phyloP scores from a whole-genome alignment of 768 basidiomycete species.

The Russula dissimulans region DNA sequence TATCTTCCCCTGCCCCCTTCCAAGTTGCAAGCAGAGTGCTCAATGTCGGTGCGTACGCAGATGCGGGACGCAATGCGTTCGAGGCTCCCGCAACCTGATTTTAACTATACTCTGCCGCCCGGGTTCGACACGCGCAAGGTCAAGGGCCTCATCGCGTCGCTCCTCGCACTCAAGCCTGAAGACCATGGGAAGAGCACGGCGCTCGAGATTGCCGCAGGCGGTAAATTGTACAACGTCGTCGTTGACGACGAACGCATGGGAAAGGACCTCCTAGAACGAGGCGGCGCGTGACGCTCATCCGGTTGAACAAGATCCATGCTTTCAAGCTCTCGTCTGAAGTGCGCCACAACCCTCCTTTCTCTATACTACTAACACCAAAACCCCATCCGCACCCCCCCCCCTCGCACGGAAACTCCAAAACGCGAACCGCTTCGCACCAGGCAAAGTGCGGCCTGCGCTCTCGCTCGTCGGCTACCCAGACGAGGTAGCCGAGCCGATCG shows the following conservation, averaged over 20 bases:
- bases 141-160: constrained; percentile 84
- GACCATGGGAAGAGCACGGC: constrained; percentile 81
- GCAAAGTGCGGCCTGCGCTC: constrained; percentile 80
- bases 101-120: constrained; percentile 73
- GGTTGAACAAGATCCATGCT: constrained; percentile 81
- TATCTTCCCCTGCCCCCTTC: constrained; percentile 24
- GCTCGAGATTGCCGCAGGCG: constrained; percentile 86
- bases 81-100: constrained; percentile 63
- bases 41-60: constrained; percentile 35
- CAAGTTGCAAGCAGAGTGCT: neutral
- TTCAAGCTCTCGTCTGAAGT: constrained; percentile 45
- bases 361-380: neutral
- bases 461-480: constrained; percentile 75
- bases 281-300: constrained; percentile 85
- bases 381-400: neutral
- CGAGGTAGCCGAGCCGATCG: constrained; percentile 84
- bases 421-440: constrained; percentile 62
- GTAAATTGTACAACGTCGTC: constrained; percentile 86
- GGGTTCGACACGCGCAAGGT: constrained; percentile 80
- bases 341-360: constrained; percentile 11
- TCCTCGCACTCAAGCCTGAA: constrained; percentile 63
- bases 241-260: constrained; percentile 87
- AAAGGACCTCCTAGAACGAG: constrained; percentile 71
- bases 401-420: constrained; percentile 59
- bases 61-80: constrained; percentile 59